Conservation (phyloP, 805 yeast species). For the Citeromyces nyonsensis region DNA sequence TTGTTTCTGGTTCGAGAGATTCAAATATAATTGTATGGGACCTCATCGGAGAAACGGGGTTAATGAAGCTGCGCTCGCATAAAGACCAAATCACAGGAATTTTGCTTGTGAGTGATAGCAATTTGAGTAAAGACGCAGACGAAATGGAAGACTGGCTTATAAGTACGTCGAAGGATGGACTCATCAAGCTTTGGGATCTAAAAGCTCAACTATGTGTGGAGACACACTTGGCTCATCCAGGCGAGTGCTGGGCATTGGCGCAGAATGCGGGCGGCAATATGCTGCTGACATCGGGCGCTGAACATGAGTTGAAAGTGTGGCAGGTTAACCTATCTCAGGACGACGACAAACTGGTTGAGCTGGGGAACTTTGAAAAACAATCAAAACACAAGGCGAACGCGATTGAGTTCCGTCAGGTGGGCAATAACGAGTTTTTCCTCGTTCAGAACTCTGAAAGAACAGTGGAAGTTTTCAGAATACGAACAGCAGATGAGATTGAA, state of each 20-base stretch:
- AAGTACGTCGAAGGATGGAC: conserved; percentile 78
- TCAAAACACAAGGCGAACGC: conserved; percentile 59
- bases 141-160: conserved; percentile 61
- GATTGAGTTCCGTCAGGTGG: conserved; percentile 30
- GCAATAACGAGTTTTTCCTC: conserved; percentile 33
- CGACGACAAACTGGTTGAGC: conserved; percentile 36
- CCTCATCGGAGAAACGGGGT: conserved; percentile 80
- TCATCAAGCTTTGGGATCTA: conserved; percentile 87
- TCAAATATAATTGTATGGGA: conserved; percentile 87
- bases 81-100: conserved; percentile 77
- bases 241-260: conserved; percentile 85
- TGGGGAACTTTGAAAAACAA: conserved; percentile 60
- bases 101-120: conserved; percentile 15
- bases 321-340: conserved; percentile 34
- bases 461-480: conserved; percentile 63
- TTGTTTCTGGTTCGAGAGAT: conserved; percentile 80
- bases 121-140: conserved; percentile 17
- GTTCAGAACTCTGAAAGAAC: conserved; percentile 73
- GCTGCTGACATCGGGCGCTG: conserved; percentile 62
- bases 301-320: conserved; percentile 81
- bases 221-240: conserved; percentile 85
- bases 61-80: conserved; percentile 78
- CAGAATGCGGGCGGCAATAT: conserved; percentile 18
- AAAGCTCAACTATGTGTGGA: conserved; percentile 82
- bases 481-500: conserved; percentile 62